phyloP scores from a whole-genome alignment of 345 rosid genomes.

The Euclidium syriacum region DNA sequence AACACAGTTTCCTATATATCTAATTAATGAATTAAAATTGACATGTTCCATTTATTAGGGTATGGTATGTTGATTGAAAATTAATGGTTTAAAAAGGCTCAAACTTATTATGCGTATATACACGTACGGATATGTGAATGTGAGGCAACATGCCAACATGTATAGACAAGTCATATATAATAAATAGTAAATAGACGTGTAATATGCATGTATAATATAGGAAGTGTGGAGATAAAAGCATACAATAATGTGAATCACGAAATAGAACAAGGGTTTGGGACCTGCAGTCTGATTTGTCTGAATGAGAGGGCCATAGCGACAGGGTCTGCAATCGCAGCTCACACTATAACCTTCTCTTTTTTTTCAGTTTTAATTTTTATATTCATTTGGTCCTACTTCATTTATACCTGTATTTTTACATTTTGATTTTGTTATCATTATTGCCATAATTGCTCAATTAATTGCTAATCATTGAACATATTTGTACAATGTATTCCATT shows the following conservation, averaged over 20 bases:
- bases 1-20: not conserved
- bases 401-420: slow-evolving; percentile 3
- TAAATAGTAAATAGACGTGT: not conserved
- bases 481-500: slow-evolving; percentile 6
- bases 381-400: slow-evolving; percentile 21
- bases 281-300: slow-evolving; percentile 30
- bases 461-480: slow-evolving; percentile 28
- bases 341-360: slow-evolving; percentile 12
- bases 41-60: not conserved
- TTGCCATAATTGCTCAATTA: slow-evolving; percentile 15
- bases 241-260: slow-evolving; percentile 38
- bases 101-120: not conserved
- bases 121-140: not conserved
- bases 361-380: slow-evolving; percentile 11
- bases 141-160: no score
- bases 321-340: slow-evolving; percentile 28
- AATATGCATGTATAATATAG: not conserved
- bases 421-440: slow-evolving; percentile 23
- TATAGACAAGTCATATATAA: not conserved
- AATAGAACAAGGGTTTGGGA: slow-evolving; percentile 35
- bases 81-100: not conserved
- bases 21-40: not conserved
- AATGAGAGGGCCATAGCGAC: slow-evolving; percentile 33
- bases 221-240: slow-evolving; percentile 12
- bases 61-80: not conserved